phyloP scores from a whole-genome alignment of 1,284 basidiomycete genomes.

The Hemileia vastatrix region DNA sequence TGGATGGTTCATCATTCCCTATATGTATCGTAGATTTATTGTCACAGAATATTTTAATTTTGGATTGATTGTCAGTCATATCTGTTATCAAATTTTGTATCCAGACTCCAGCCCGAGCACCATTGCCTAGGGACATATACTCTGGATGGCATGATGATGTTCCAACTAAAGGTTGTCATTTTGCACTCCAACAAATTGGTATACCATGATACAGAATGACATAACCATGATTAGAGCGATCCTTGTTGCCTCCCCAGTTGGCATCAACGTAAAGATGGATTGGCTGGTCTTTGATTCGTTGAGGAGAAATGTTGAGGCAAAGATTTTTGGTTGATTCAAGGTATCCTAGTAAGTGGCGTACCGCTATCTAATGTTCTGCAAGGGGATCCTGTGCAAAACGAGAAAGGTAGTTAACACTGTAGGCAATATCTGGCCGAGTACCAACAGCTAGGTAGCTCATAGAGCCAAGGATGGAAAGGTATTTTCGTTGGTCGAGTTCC shows the following conservation, averaged over 20 bases:
- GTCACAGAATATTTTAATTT: too few relatives aligned
- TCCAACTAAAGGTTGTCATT: neutral
- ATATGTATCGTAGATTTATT: conserved; percentile 2
- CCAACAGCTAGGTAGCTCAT: too few relatives aligned
- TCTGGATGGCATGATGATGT: neutral
- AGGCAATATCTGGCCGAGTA: too few relatives aligned
- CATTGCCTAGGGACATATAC: conserved; percentile 1
- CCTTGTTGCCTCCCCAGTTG: conserved; percentile 8
- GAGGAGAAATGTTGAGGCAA: too few relatives aligned
- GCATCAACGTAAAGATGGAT: conserved; percentile 3
- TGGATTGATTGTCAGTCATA: neutral
- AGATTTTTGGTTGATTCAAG: too few relatives aligned
- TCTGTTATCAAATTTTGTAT: neutral
- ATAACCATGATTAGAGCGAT: neutral
- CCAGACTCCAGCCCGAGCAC: neutral
- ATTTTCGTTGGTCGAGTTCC: too few relatives aligned
- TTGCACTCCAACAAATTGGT: conserved; percentile 2
- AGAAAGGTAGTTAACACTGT: too few relatives aligned
- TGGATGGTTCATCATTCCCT: neutral
- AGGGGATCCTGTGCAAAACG: too few relatives aligned
- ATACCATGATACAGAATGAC: neutral
- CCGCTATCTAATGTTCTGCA: too few relatives aligned
- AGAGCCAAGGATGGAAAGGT: too few relatives aligned
- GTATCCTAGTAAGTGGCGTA: too few relatives aligned
- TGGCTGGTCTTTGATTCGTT: too few relatives aligned